A percentile compares a stretch with the other conserved stretches of the same genome.
phyloP scores from a whole-genome alignment of 2,329 filamentous ascomycete genomes.

The Ophiocordyceps camponoti-saundersi region DNA sequence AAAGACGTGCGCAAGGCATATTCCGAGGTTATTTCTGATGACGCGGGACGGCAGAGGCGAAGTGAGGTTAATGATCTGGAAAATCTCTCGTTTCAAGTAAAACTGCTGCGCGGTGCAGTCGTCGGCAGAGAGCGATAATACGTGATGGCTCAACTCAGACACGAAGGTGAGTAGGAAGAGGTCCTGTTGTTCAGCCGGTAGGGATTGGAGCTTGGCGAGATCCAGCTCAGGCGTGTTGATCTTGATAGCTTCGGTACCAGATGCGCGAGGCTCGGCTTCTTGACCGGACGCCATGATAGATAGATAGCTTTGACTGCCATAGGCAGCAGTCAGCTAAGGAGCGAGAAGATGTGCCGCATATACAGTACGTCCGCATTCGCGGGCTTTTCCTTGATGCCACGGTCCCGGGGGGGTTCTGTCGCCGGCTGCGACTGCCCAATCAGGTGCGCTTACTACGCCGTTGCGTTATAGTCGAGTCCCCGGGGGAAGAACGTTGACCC shows the following conservation, averaged over 20 bases:
- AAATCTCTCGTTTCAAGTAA: constrained; percentile 82
- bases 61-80: constrained; percentile 78
- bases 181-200: constrained; percentile 90
- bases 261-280: constrained; percentile 13
- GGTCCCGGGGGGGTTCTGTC: neutral
- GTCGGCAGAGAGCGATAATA: constrained; percentile 55
- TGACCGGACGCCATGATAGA: constrained; percentile 19
- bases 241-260: constrained; percentile 13
- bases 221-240: constrained; percentile 64
- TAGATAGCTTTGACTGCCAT: constrained; percentile 5
- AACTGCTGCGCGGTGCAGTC: constrained; percentile 79
- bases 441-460: neutral
- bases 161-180: constrained; percentile 84
- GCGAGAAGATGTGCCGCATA: neutral
- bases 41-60: constrained; percentile 74
- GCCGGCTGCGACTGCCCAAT: neutral
- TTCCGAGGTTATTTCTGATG: constrained; percentile 75
- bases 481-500: neutral
- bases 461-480: neutral
- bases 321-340: constrained; percentile 2
- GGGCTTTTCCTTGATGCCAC: neutral
- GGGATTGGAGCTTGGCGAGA: constrained; percentile 69
- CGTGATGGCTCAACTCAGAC: constrained; percentile 66
- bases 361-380: neutral
- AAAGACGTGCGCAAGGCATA: constrained; percentile 70